These are phyloP conservation scores for Tremella mesenterica DNA, from an alignment of 768 basidiomycete species.

Conservation along the genomic window DNA sequence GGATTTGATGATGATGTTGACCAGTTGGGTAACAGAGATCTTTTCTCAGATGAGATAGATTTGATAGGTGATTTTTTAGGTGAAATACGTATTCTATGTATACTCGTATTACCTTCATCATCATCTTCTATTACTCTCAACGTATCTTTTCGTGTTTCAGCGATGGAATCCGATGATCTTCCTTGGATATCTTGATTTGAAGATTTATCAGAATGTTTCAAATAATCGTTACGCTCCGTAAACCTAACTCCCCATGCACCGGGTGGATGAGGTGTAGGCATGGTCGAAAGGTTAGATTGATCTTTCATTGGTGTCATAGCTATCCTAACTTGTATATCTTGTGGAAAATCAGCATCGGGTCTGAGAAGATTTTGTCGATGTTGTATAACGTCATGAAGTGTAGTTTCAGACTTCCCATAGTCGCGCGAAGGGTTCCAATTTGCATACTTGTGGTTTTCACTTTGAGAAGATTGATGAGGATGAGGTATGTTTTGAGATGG, in stretches of 20 bases:
- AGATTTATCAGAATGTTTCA: no score
- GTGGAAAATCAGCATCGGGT: not conserved
- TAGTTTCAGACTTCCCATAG: no score
- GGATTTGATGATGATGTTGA: no score
- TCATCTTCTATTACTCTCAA: no score
- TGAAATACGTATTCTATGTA: constrained; percentile 19
- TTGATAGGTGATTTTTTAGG: constrained; percentile 7
- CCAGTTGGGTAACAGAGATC: no score
- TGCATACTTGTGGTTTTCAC: no score
- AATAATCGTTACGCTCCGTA: no score
- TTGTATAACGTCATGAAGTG: constrained; percentile 8
- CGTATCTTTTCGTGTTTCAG: no score
- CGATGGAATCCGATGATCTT: constrained; percentile 24
- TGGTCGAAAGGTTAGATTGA: not conserved
- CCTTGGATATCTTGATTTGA: not conserved
- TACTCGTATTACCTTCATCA: constrained; percentile 10
- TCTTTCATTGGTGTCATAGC: not conserved
- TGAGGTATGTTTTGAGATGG: not conserved
- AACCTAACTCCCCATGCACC: constrained; percentile 3
- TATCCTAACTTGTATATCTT: constrained; percentile 15
- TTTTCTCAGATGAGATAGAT: not conserved
- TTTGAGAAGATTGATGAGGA: not conserved
- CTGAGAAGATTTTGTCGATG: not conserved
- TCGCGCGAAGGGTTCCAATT: no score
- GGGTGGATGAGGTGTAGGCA: not conserved